These are phyloP conservation scores for Gastrodia elata DNA, from an alignment of 106 monocot species.

Conservation along the genomic window DNA sequence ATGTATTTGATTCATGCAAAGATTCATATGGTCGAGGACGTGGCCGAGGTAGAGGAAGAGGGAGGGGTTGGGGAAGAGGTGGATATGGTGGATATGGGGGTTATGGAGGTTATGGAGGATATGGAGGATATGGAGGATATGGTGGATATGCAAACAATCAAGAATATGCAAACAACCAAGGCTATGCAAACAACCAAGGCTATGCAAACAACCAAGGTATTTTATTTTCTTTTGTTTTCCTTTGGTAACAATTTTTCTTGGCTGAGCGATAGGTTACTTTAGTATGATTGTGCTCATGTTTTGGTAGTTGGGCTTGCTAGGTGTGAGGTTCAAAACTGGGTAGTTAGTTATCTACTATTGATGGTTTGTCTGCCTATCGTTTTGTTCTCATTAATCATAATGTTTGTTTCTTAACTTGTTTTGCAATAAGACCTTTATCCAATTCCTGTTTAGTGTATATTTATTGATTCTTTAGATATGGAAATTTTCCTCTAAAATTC, in stretches of 20 bases:
- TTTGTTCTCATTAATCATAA: neutral
- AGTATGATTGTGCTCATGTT: neutral
- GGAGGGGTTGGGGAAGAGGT: conserved; percentile 53
- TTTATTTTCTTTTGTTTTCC: neutral
- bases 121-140: conserved; percentile 24
- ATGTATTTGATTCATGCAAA: conserved; percentile 1
- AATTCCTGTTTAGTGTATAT: neutral
- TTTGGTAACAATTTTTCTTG: neutral
- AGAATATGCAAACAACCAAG: conserved; percentile 1
- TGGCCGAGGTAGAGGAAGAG: conserved; percentile 76
- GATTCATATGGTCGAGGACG: conserved; percentile 72
- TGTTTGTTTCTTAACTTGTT: neutral
- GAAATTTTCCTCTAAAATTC: neutral
- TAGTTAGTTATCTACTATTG: neutral
- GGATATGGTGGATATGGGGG: conserved; percentile 33
- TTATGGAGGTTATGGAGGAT: conserved; percentile 23
- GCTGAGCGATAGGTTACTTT: neutral
- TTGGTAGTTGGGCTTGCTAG: neutral
- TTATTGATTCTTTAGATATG: neutral
- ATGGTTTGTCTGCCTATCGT: neutral
- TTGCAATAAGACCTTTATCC: neutral
- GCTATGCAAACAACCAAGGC: conserved; percentile 5
- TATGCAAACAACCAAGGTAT: conserved; percentile 8
- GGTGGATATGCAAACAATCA: conserved; percentile 21
- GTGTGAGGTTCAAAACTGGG: neutral